phyloP scores from a whole-genome alignment of 225 moss, liverwort and hornwort species.

The Marchantia polymorpha region DNA sequence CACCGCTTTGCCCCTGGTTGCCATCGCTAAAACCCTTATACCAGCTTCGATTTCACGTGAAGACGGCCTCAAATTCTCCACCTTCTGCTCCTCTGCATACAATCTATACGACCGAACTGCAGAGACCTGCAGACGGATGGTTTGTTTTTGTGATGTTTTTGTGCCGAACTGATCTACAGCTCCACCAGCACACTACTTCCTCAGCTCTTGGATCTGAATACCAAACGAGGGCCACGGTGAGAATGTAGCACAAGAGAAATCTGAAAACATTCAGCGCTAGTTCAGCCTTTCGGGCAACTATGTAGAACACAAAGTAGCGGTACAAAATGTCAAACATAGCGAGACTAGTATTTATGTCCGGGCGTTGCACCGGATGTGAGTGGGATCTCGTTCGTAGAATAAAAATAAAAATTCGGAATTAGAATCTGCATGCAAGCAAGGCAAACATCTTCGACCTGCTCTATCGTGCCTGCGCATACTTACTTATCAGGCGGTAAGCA shows the following conservation, averaged over 20 bases:
- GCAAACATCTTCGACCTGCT: neutral
- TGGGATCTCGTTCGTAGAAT: too few relatives aligned
- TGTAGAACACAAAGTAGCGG: neutral
- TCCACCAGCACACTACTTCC: conserved; percentile 7
- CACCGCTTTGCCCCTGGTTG: neutral
- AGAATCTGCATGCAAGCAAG: neutral
- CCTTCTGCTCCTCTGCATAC: neutral
- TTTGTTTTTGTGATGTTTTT: neutral
- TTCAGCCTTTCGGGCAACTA: neutral
- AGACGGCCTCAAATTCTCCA: neutral
- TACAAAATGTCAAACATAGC: neutral
- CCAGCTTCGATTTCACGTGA: neutral
- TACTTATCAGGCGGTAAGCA: neutral
- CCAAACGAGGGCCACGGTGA: conserved; percentile 11
- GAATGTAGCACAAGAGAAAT: conserved; percentile 6
- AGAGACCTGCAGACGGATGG: too few relatives aligned
- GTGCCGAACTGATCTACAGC: neutral
- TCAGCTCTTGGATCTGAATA: conserved; percentile 7
- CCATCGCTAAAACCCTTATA: neutral
- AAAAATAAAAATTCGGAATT: too few relatives aligned
- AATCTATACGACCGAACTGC: too few relatives aligned
- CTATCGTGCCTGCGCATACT: neutral
- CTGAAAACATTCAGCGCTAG: neutral
- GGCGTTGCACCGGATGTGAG: neutral
- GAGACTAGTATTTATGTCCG: neutral